Base-by-base conservation (phyloP, 2,329 filamentous ascomycete species). In the Penicillium sumatraense region DNA sequence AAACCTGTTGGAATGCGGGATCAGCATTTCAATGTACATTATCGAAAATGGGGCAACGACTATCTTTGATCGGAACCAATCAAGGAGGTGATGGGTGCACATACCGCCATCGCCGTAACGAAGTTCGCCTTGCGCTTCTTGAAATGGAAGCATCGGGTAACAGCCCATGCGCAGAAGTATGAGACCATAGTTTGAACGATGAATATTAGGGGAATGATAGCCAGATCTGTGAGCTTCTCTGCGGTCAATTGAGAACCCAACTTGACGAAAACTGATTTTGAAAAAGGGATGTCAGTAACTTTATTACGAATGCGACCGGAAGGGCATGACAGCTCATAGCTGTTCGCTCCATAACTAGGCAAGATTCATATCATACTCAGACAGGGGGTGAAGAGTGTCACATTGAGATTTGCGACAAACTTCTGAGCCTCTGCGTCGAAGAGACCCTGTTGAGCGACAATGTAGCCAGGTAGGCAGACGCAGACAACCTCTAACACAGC, bases 361-460 rank as follows among this genome's bases (percentile, higher is more conserved):
- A 14, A 5, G 3, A 31, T 2, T 31, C 29, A n/a, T 14, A 31
- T 20, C 88, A 59, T 86, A 96, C 91, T 96, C 61, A 99, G 86
- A 74, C 95, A 98, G 62, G 95, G 95, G 26, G 95, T 99, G 76
- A 99, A 99, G 38, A 99, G 83, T 79, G 90, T 90, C 56, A 97
- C 92, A 74, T 99, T 99, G 64, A 99, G 82, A 71, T 99, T 97
- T 51, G 95, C 93, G 48, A 97, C 82, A 70, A 99, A 96, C 76
- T 97, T 98, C 75, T 99, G 95, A 73, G 93, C 90, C 49, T 96
- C 92, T 60, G 91, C 91, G 75, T 96, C 91, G 75, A 99, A 98
- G 78, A 96, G 90, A 72, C 95, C 95, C 66, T 91, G 83, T 35
- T 89, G 83, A 11, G 95, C 95, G 51, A 97, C 87, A 60, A 99